Evolutionary conservation across 257 asterid genomes (phyloP), one percentile per base, ranked within the genome.

Genomic region (Cruciata laevipes): DNA sequence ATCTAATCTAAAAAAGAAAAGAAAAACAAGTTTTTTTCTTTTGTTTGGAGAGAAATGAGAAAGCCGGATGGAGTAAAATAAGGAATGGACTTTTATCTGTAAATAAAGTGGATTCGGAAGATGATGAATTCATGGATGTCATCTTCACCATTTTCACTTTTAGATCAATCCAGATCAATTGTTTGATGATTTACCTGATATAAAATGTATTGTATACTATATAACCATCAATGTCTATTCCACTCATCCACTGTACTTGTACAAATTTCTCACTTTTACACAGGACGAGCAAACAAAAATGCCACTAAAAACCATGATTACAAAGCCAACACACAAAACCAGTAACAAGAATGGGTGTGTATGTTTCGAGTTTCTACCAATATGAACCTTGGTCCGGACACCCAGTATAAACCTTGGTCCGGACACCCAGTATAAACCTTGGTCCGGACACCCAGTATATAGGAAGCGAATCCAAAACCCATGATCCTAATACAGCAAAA

Each of bases 61-160:
- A 27, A 27, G 30, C 30, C 30, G 30, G 30, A 27, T 27, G 2
- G 23, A 16, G 23, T 42, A 71, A 72, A 58, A 58, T 4, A 32
- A 65, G 57, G 40, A 37, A 7, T 37, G 40, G 8, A 10, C 76
- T 72, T 58, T 72, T 65, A 64, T 64, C 75, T n/a, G 10, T 32
- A 71, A 56, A 53, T 35, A 25, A 25, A 55, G 31, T 24, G 2
- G 64, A 63, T 11, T 32, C 0, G 35, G 63, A 58, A 3, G 18
- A 58, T 58, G 20, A 31, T 72, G 2, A 27, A 27, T 27, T 27
- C 67, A 65, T 65, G 71, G 37, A 4, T 66, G 67, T 56, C 71
- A 3, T 44, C 60, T 72, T 72, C 70, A 37, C 13, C 42, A 23
- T 47, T 55, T 57, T 8, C 3, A 33, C 18, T 56, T 49, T 61